Evolutionary conservation across 148 eudicot genomes (phyloP), one percentile per base, ranked within the genome.

Genomic region (Rhododendron simsii): DNA sequence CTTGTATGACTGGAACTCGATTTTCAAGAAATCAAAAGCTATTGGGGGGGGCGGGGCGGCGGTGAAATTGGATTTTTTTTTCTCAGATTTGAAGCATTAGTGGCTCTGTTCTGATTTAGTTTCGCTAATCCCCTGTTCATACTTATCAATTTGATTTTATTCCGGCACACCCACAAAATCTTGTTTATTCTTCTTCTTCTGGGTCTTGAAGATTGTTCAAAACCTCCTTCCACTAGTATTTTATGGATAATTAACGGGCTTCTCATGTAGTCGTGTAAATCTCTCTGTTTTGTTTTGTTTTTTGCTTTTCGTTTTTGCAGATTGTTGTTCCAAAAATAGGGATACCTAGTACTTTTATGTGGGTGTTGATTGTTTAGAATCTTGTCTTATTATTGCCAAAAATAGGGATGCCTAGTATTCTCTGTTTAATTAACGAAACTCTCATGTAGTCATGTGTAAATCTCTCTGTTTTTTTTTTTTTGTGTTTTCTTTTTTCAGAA

Each of bases 401-500:
- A 65, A 26, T n/a, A n/a, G 28, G 71, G 4, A 23, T 9, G 16
- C 61, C 44, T 85, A 53, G n/a, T 86, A 80, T 86, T 80, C 69
- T 86, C 82, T 84, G 30, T 81, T 74, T 20, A 26, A 84, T 84
- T 30, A 75, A 47, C 35, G 44, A 11, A 30, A 41, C 26, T 82
- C 16, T 55, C n/a, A 41, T 41, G 45, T 53, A 13, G 20, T 53
- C 57, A 51, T 59, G 65, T 18, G 5, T 67, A n/a, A 67, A 67
- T 67, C 33, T 33, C 41, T 14, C 10, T 39, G 81, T 12, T 85
- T 23, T 39, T 84, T 12, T 85, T 23, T 16, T 21, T 16, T 15
- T 61, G 67, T 85, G 39, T 85, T 26, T 14, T 41, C 23, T 51
- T 53, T 37, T 12, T 87, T 78, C 91, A 95, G 98, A 91, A 87